These are phyloP conservation scores for Coprinopsis strossmayeri DNA, from an alignment of 768 basidiomycete species.

Conservation along the genomic window DNA sequence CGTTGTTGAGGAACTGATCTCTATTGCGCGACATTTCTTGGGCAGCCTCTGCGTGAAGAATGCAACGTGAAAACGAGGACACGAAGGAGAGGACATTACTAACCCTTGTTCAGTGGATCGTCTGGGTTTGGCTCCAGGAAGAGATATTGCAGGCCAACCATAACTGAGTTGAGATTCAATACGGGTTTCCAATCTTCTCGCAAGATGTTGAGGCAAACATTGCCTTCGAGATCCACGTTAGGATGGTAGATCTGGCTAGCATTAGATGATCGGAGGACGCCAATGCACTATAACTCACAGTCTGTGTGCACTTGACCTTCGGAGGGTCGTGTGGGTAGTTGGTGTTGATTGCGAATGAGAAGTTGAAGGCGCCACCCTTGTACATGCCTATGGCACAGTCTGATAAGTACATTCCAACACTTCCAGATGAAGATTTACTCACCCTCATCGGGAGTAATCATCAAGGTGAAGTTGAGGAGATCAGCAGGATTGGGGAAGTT, in stretches of 20 bases:
- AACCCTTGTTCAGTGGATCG: constrained; percentile 97
- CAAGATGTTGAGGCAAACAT: constrained; percentile 96
- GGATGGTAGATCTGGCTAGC: constrained; percentile 89
- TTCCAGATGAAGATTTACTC: constrained; percentile 15
- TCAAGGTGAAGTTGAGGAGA: constrained; percentile 94
- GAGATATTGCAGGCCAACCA: constrained; percentile 97
- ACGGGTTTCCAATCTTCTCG: constrained; percentile 99
- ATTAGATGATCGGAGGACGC: not conserved
- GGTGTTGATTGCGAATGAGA: constrained; percentile 93
- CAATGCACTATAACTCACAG: constrained; percentile 41
- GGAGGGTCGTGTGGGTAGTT: constrained; percentile 99
- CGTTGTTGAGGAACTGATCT: constrained; percentile 77
- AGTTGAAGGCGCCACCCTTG: constrained; percentile 88
- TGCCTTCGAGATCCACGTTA: constrained; percentile 96
- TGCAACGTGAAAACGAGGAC: constrained; percentile 8
- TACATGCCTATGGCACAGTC: constrained; percentile 75
- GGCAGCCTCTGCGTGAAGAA: constrained; percentile 98
- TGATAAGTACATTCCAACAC: not conserved
- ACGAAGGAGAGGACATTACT: constrained; percentile 16
- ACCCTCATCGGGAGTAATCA: constrained; percentile 97
- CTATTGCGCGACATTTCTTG: constrained; percentile 88
- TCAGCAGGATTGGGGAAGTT: constrained; percentile 88
- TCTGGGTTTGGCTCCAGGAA: constrained; percentile 99
- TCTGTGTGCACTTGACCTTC: constrained; percentile 96
- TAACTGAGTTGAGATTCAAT: constrained; percentile 93